Base-by-base conservation (phyloP, 768 basidiomycete species). In the Candolleomyces aberdarensis region DNA sequence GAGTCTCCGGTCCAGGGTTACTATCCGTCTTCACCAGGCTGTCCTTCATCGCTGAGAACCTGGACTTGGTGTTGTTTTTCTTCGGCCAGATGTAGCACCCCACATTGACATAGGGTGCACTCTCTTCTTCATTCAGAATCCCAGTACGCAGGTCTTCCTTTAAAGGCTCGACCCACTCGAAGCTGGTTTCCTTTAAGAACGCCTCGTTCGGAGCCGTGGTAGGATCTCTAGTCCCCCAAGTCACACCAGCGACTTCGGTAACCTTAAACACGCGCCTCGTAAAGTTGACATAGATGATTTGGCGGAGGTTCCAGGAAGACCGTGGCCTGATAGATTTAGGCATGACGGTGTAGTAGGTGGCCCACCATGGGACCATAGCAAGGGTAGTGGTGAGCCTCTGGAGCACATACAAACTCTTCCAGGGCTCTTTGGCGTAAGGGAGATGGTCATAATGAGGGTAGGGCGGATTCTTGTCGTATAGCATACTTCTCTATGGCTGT, bases 241-340 rank as follows among this genome's bases (percentile, higher is more conserved):
- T 83, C 19, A 85, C 82, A 26, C 83, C 83, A 40, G 83, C 83
- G 15, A 82, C 78, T 64, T 85, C 82, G 13, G 82, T 82, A 56
- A 85, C 78, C 63, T 75, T 79, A 75, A 74, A 82, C 11, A 85
- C 78, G 40, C 83, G 76, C 40, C 80, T 76, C 0, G 78, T 83
- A 64, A 83, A 85, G 63, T 80, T 79, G 65, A 83, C 80, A 58
- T 78, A 72, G 63, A 85, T 67, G 46, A 82, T 75, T 68, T 83
- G 82, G 29, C 73, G 72, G 44, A 85, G 62, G 9, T 76, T 77
- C 82, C 83, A 84, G 0, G 81, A 82, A 20, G 73, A 64, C 3
- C 83, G 75, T n/a, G 83, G 83, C 20, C 82, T 75, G 46, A 67
- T 71, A 19, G 70, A 70, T n/a, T 75, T 71, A 1, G 82, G 82